These are phyloP conservation scores for Podospora anserina DNA, from an alignment of 495 filamentous ascomycete genomes.

Conservation along the genomic window DNA sequence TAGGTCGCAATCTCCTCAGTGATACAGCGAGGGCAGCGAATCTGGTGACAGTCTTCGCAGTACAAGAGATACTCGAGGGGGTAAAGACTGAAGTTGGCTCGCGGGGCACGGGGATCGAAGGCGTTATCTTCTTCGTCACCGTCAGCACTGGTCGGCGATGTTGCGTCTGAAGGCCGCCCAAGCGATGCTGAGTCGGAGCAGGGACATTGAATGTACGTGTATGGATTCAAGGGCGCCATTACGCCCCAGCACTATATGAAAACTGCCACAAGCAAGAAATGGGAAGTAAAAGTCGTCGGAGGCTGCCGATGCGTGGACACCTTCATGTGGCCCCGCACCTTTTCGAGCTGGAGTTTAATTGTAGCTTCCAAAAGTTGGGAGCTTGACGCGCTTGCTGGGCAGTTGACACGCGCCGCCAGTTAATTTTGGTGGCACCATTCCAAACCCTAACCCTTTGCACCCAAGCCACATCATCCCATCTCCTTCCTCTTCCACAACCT, in stretches of 20 bases:
- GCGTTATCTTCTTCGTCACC: conserved; percentile 71
- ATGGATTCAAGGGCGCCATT: conserved; percentile 79
- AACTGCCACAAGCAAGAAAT: background rate
- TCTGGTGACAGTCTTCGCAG: conserved; percentile 94
- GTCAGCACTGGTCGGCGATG: conserved; percentile 39
- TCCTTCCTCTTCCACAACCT: too few species aligned
- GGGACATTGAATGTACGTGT: conserved; percentile 88
- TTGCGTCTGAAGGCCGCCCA: conserved; percentile 38
- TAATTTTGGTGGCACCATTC: too few species aligned
- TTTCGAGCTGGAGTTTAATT: too few species aligned
- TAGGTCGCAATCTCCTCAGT: conserved; percentile 89
- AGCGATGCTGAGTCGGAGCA: conserved; percentile 64
- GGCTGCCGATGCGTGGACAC: background rate
- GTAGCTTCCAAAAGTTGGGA: too few species aligned
- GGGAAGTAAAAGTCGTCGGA: background rate
- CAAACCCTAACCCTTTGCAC: too few species aligned
- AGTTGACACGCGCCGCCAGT: too few species aligned
- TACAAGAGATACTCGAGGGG: conserved; percentile 92
- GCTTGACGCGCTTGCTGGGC: too few species aligned
- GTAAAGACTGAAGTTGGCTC: conserved; percentile 85
- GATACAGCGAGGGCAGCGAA: conserved; percentile 88
- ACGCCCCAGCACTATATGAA: conserved; percentile 1
- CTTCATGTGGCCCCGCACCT: background rate
- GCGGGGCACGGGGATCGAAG: conserved; percentile 79
- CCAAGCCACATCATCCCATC: too few species aligned